Evolutionary conservation across 768 basidiomycete genomes (phyloP).

Genomic region (Lentinula sp.): DNA sequence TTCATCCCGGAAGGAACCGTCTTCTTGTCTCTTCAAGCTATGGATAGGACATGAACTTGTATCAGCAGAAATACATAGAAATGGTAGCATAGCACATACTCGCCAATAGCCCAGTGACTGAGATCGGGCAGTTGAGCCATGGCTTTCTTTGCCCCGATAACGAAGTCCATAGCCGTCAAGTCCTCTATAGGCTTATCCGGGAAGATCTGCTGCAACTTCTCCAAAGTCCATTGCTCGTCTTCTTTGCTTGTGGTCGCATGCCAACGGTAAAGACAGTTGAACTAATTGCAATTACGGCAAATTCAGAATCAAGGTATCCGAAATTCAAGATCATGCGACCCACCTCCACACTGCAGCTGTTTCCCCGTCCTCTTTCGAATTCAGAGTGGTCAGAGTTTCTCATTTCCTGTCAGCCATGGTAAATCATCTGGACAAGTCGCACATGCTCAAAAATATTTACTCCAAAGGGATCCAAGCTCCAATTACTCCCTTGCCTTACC

Average conservation of each 20-base stretch:
- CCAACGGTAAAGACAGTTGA: slow-evolving; percentile 83
- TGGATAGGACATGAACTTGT: not conserved
- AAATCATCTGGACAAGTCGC: not conserved
- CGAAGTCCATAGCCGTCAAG: slow-evolving; percentile 46
- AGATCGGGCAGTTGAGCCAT: slow-evolving; percentile 37
- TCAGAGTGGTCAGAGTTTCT: slow-evolving; percentile 53
- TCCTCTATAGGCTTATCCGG: slow-evolving; percentile 43
- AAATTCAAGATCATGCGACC: slow-evolving; percentile 10
- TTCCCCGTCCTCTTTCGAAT: slow-evolving; percentile 78
- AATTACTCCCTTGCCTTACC: slow-evolving; percentile 65
- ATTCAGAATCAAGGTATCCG: too few relatives aligned
- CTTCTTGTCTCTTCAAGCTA: slow-evolving; percentile 55
- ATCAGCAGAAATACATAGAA: not conserved
- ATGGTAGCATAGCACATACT: slow-evolving; percentile 27
- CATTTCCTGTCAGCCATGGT: slow-evolving; percentile 46
- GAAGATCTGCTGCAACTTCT: slow-evolving; percentile 48
- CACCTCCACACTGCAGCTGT: slow-evolving; percentile 79
- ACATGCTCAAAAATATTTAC: slow-evolving; percentile 27
- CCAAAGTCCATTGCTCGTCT: slow-evolving; percentile 66
- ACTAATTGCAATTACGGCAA: too few relatives aligned
- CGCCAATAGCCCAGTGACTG: slow-evolving; percentile 62
- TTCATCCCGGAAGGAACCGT: slow-evolving; percentile 62
- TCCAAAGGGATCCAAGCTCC: slow-evolving; percentile 73
- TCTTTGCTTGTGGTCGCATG: slow-evolving; percentile 71
- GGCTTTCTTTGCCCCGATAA: slow-evolving; percentile 31